phyloP scores from a whole-genome alignment of 176 grass and related monocot species.

The Oryza glumipatula region DNA sequence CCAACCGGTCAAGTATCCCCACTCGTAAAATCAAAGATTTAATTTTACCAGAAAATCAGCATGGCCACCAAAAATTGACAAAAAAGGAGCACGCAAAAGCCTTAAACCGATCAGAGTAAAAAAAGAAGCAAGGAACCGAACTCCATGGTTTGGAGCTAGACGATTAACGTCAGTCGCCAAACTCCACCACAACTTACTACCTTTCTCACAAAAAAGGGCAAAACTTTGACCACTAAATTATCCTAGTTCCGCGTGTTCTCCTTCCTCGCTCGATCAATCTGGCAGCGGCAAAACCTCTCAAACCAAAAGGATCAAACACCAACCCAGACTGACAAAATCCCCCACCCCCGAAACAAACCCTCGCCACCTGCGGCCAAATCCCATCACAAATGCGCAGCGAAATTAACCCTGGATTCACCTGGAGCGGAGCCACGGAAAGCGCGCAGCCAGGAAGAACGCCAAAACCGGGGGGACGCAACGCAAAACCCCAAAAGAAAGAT shows the following conservation, averaged over 20 bases:
- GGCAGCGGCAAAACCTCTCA: background rate
- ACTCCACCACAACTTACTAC: background rate
- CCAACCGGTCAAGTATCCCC: background rate
- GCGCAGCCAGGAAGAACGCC: slow-evolving; percentile 28
- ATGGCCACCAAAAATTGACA: background rate
- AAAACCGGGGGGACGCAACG: background rate
- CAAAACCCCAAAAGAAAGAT: slow-evolving; percentile 31
- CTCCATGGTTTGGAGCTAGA: background rate
- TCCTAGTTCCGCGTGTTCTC: background rate
- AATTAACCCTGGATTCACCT: slow-evolving; percentile 9
- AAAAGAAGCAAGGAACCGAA: background rate
- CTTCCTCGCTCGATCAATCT: background rate
- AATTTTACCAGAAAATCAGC: slow-evolving; percentile 15
- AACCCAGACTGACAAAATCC: background rate
- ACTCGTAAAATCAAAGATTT: slow-evolving; percentile 24
- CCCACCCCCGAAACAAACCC: slow-evolving; percentile 3
- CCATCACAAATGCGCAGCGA: background rate
- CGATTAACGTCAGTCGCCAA: background rate
- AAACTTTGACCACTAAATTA: background rate
- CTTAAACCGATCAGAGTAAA: background rate
- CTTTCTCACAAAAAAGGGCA: background rate
- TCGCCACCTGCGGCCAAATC: background rate
- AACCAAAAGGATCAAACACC: background rate
- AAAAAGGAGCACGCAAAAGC: background rate
- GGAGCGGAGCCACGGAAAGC: background rate